Evolutionary conservation across 225 moss, liverwort and hornwort species (phyloP), one percentile per base, ranked within the genome.

Genomic region (Ulota crispa): DNA sequence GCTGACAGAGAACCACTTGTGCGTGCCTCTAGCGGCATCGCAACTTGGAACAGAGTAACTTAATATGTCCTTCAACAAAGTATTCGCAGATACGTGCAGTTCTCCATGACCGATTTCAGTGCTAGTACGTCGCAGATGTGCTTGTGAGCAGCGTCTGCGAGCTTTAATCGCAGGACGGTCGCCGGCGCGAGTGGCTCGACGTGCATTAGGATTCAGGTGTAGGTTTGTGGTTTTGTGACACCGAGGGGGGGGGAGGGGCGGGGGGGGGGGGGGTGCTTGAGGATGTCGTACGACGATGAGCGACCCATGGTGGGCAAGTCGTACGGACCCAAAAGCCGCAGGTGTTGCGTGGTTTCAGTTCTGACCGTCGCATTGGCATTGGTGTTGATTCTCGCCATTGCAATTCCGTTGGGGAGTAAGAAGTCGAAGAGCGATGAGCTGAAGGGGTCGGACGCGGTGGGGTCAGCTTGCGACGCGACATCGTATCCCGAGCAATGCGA

Each of bases 211-310:
- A 27, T 32, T n/a, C 14, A 42, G 11, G 42, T 45, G 6, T 23
- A 39, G 39, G 2, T 39, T 39, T 39, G 39, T 39, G n/a, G 28
- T 11, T 43, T 85, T 55, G 72, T 19, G 24, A 52, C 7, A 41
- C 0, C 39, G 30, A 14, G 4, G 43, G 3, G 20, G 30, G 28
- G n/a, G 31, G 30, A 14, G 4, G 43, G 3, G 20, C 39, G 30
- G 4, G 4, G 43, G 3, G 20, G 4, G 43, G 3, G 20, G 30
- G 28, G n/a, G 31, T 15, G 63, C 15, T 31, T 9, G 2, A 42
- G 28, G 7, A 89, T 89, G 89, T 73, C 73, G 24, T 82, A 85
- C 72, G 86, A 80, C 21, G 89, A 89, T 73, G 85, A 85, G 78
- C 76, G 79, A 8, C 87, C 89, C 23, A 85, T 89, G 81, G 89